Evolutionary conservation across 164 flowering plant genomes (phyloP), one percentile per base, ranked within the genome.

Genomic region (Magnolia officinalis): DNA sequence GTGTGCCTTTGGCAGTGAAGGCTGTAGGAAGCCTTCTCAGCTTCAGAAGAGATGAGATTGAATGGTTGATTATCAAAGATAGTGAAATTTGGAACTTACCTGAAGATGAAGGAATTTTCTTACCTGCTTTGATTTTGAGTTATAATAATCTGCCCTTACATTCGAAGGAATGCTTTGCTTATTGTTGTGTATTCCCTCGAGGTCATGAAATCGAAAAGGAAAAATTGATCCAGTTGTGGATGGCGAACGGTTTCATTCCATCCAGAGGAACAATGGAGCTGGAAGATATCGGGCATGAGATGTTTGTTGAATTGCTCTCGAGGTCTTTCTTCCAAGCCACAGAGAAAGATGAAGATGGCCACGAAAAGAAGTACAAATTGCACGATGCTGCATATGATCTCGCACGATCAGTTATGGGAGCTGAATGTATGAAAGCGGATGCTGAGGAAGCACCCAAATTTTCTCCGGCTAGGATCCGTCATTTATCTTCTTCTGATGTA

Each of bases 371-470:
- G 55, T 45, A 11, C 72, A 69, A 13, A 29, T 67, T 75, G 78
- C 78, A 75, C n/a, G 73, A 75, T n/a, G 19, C 69, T 1, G 72
- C 58, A 6, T 72, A 75, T 13, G 51, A 75, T 20, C 67, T 75
- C 9, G 78, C 78, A 18, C n/a, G 45, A 24, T 63, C 50, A 0
- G 45, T 68, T 16, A n/a, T 63, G 26, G 31, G 26, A 16, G 55
- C 20, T 29, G 73, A 75, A 14, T 68, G 50, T 52, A 26, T 58
- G 8, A n/a, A 16, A 11, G 8, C 69, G 4, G 24, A 51, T 1
- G 37, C 16, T 13, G 72, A 8, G 19, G 37, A 59, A 16, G 31
- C 20, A 20, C 16, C 13, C 13, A 1, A 24, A 14, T 23, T 24
- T 63, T 19, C 64, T 24, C 13, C n/a, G 24, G 61, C 7, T 18